Evolutionary conservation across 345 rosid genomes (phyloP), one percentile per base, ranked within the genome.

Genomic region (Salix dunnii): DNA sequence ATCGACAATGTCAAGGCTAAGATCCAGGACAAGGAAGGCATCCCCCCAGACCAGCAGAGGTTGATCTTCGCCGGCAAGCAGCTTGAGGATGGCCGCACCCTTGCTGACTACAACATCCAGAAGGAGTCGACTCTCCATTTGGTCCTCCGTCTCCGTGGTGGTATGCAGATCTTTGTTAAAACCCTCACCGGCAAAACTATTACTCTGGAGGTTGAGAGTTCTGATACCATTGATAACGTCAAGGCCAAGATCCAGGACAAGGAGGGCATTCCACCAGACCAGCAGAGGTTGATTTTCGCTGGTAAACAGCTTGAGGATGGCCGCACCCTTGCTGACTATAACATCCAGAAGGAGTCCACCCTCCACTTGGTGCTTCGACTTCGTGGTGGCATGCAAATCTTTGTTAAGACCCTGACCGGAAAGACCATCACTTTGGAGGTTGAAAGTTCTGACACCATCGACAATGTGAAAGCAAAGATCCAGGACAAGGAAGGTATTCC

Each of bases 161-260:
- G 88, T 2, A 85, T 85, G 88, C 88, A 85, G 69, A 85, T 85
- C 14, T 85, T 85, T 27, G 88, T 85, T 0, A 85, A 85, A 80
- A 85, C 88, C 0, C 79, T 85, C 0, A 85, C 88, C 0, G 88
- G 88, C 1, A 85, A 85, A 72, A 85, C 87, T 5, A 85, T 85
- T 25, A 85, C 87, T 11, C 42, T 85, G 71, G 87, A 85, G 31
- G 87, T 85, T 3, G 87, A 85, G 81, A 82, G 30, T 31, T 31
- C n/a, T n/a, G 83, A 80, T 13, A 80, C 83, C 0, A 80, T 80
- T 1, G 83, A 80, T 27, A 80, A 80, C 68, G 83, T 80, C 2
- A 80, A 80, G 31, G 83, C 83, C 0, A 80, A 80, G 43, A 80
- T 80, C 8, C 83, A 80, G 77, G 83, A 80, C 10, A 80, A 80